Base-by-base conservation (phyloP, 495 filamentous ascomycete genomes). In the Aspergillus cavernicola region DNA sequence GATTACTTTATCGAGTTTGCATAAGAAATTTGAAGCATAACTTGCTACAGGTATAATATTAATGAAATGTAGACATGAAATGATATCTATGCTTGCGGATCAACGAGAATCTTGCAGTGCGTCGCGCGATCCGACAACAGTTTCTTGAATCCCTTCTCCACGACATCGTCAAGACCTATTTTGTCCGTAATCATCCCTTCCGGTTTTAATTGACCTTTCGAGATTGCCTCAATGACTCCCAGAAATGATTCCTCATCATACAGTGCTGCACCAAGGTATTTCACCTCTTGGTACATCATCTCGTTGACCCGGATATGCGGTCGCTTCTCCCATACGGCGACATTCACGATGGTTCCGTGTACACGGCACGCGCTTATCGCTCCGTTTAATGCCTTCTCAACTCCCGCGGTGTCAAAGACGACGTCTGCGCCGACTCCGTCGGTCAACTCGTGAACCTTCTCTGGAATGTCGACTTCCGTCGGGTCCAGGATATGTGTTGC, bases 251-350 rank as follows among this genome's bases (percentile, higher is more conserved):
- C 68, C 49, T 77, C 68, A 43, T 74, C 71, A 63, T 83, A 85
- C 12, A 80, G 71, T 10, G 79, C 74, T 16, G 81, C 67, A 26
- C 74, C 78, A 43, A 73, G 65, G 55, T 77, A 78, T n/a, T 59
- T 71, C 8, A 69, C 57, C 63, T 81, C 76, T 7, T 63, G 53
- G 29, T 75, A 75, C 51, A 77, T 67, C 39, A 80, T 23, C 26
- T 67, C 60, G 54, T 82, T 84, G 2, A 77, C 74, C 4, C 62
- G 54, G 19, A 85, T 65, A 7, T 65, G 65, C 13, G 74, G 72
- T 2, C 59, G 43, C 56, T 77, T 77, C 59, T 83, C 81, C 82
- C 82, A 85, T 22, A 85, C 73, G 1, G 83, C 80, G 41, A 85
- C 76, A 52, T 85, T 85, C 10, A 85, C 75, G 23, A 84, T 70